phyloP scores from a whole-genome alignment of 192 early-diverging fungal species.

The Gryganskiella cystojenkinii region DNA sequence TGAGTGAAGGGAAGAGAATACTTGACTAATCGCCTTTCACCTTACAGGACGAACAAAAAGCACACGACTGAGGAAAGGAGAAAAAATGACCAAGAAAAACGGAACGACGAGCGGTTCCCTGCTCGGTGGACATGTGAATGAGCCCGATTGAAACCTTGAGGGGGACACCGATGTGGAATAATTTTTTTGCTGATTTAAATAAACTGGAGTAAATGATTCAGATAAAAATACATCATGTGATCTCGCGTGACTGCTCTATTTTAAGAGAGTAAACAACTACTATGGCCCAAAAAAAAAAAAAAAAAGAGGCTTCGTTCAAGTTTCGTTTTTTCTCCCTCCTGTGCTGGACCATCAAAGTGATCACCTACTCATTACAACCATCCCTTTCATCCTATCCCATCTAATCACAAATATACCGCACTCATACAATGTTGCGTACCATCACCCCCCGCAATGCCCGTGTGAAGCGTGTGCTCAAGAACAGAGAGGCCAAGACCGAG shows the following conservation, averaged over 20 bases:
- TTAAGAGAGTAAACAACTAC: too few species aligned
- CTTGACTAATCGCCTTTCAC: too few species aligned
- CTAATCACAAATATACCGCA: slow-evolving; percentile 20
- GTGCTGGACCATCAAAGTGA: neutral
- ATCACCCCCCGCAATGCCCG: slow-evolving; percentile 91
- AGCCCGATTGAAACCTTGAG: neutral
- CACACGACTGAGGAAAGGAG: too few species aligned
- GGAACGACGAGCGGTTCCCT: neutral
- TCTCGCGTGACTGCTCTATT: too few species aligned
- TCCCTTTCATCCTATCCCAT: neutral
- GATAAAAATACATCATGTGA: too few species aligned
- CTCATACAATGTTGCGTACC: too few species aligned
- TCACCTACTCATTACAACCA: neutral
- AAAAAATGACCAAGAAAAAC: neutral
- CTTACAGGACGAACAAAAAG: too few species aligned
- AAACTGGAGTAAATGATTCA: too few species aligned
- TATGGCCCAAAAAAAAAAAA: too few species aligned
- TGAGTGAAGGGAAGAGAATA: neutral
- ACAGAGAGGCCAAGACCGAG: slow-evolving; percentile 89
- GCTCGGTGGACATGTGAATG: neutral
- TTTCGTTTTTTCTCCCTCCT: too few species aligned
- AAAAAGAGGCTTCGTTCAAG: too few species aligned
- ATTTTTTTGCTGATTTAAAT: too few species aligned
- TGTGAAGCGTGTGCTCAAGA: slow-evolving; percentile 84
- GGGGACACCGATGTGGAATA: neutral